These are phyloP conservation scores for Phialocephala sp. DNA, from an alignment of 2,329 filamentous ascomycete genomes.

Conservation along the genomic window DNA sequence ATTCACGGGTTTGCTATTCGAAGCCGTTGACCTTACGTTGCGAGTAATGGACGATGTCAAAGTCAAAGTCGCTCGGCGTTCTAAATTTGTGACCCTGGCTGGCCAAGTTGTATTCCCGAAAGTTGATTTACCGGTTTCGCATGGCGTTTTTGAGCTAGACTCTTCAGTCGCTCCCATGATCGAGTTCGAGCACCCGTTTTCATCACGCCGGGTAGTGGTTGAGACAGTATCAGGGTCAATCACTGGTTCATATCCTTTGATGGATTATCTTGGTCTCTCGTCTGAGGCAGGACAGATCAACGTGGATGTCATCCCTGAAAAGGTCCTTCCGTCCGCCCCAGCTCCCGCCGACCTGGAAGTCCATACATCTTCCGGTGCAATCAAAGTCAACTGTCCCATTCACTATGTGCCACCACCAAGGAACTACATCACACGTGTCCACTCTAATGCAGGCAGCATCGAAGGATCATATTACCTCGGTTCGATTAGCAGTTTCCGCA, in stretches of 20 bases:
- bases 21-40: conserved; percentile 33
- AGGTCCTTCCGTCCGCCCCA: conserved; percentile 31
- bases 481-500: conserved; percentile 32
- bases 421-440: conserved; percentile 39
- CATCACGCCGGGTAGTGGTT: conserved; percentile 36
- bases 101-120: conserved; percentile 37
- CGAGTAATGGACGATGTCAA: conserved; percentile 37
- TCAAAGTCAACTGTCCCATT: conserved; percentile 35
- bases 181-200: conserved; percentile 25
- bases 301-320: conserved; percentile 32
- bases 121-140: conserved; percentile 7
- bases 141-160: not conserved
- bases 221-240: conserved; percentile 39
- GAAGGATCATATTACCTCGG: conserved; percentile 38
- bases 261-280: conserved; percentile 35
- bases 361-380: conserved; percentile 34
- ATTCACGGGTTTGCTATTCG: conserved; percentile 33
- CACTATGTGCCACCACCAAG: conserved; percentile 34
- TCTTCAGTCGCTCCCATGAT: conserved; percentile 8
- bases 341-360: conserved; percentile 37
- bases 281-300: conserved; percentile 37
- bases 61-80: conserved; percentile 31
- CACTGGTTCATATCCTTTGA: conserved; percentile 38
- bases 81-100: conserved; percentile 33
- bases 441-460: conserved; percentile 36